phyloP scores from a whole-genome alignment of 2,329 filamentous ascomycete species.

The Hirsutella thompsonii region DNA sequence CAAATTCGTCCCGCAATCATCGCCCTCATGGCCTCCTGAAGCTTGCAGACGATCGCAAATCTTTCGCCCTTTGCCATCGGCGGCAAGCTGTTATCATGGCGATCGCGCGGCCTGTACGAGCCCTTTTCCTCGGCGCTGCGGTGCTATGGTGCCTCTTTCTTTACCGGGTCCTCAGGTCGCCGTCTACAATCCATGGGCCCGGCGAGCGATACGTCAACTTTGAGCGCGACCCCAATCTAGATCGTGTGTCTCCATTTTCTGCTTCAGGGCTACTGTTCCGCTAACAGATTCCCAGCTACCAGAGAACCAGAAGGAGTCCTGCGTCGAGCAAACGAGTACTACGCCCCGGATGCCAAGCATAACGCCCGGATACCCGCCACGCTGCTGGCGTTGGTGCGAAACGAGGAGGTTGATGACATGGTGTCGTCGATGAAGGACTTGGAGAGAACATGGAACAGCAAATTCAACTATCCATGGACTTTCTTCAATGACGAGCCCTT shows the following conservation, averaged over 20 bases:
- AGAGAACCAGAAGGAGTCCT: conserved; percentile 71
- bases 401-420: conserved; percentile 76
- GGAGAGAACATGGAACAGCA: conserved; percentile 91
- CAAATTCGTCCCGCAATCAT: background rate
- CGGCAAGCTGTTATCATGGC: conserved; percentile 48
- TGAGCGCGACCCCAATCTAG: conserved; percentile 71
- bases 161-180: conserved; percentile 56
- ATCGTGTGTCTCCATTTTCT: conserved; percentile 47
- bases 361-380: conserved; percentile 87
- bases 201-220: conserved; percentile 39
- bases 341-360: conserved; percentile 61
- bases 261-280: background rate
- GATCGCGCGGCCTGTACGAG: conserved; percentile 72
- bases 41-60: background rate
- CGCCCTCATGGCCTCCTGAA: conserved; percentile 3
- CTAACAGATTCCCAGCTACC: conserved; percentile 44
- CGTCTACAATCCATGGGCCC: conserved; percentile 29
- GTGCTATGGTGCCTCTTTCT: conserved; percentile 68
- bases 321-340: conserved; percentile 61
- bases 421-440: conserved; percentile 81
- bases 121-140: conserved; percentile 58
- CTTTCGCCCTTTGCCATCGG: conserved; percentile 1
- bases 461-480: conserved; percentile 99
- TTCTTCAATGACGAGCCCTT: conserved; percentile 98
- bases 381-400: conserved; percentile 80